Percentiles rank a stretch among this genome's conserved stretches.
Conservation (phyloP, 768 basidiomycete genomes). For the Lactarius hengduanensis region DNA sequence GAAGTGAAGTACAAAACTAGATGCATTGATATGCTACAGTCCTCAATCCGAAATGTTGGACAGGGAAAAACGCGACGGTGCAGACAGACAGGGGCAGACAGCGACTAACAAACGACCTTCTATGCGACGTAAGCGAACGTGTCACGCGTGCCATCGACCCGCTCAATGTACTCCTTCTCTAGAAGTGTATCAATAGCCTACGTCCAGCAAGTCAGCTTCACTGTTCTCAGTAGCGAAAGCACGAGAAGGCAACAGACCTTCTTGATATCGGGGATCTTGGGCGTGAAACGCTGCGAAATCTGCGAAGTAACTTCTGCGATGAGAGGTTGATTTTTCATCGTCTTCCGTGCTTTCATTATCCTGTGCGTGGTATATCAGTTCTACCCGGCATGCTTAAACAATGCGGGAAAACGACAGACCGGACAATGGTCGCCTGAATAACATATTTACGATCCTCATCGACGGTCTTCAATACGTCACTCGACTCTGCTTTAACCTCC, state of each 20-base stretch:
- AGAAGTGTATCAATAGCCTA: constrained; percentile 88
- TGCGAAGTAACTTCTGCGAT: constrained; percentile 91
- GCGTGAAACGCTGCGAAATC: constrained; percentile 83
- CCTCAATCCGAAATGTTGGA: constrained; percentile 17
- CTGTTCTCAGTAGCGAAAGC: neutral
- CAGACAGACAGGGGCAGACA: neutral
- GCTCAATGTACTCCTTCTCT: constrained; percentile 98
- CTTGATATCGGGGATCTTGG: constrained; percentile 96
- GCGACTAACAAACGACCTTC: constrained; percentile 23
- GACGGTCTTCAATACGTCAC: constrained; percentile 88
- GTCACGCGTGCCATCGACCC: constrained; percentile 88
- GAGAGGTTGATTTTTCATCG: constrained; percentile 89
- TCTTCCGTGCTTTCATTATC: constrained; percentile 95
- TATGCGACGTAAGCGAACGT: constrained; percentile 79
- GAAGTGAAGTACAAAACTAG: constrained; percentile 13
- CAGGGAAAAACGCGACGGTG: constrained; percentile 4
- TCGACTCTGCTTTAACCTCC: constrained; percentile 88
- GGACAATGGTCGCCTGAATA: constrained; percentile 92
- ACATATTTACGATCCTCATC: constrained; percentile 97
- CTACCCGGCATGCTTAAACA: constrained; percentile 10
- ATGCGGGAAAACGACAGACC: constrained; percentile 39
- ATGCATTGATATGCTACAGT: constrained; percentile 27
- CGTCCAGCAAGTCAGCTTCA: constrained; percentile 17
- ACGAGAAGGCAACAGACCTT: constrained; percentile 51
- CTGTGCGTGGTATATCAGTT: constrained; percentile 39